Percentiles rank a stretch among this genome's conserved stretches.
Conservation (phyloP, 2,329 filamentous ascomycete genomes). For the Ascochyta koolunga region DNA sequence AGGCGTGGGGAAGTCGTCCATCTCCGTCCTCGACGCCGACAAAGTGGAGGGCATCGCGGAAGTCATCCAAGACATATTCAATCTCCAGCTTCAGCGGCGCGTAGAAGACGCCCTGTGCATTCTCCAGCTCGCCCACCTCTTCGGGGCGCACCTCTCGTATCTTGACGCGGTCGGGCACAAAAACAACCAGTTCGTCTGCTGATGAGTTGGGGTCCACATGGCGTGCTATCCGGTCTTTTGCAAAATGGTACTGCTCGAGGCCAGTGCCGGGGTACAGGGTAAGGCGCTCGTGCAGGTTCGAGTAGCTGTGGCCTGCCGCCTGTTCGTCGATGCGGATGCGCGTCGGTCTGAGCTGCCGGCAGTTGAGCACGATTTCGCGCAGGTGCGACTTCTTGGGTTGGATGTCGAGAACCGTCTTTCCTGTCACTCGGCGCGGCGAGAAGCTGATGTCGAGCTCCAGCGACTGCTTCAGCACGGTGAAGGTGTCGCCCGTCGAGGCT, state of each 20-base stretch:
- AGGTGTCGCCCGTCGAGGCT: conserved; percentile 46
- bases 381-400: conserved; percentile 66
- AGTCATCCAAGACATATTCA: conserved; percentile 76
- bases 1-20: conserved; percentile 85
- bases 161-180: conserved; percentile 64
- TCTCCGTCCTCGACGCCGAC: conserved; percentile 83
- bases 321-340: conserved; percentile 55
- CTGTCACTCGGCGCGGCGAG: conserved; percentile 72
- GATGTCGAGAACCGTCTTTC: conserved; percentile 81
- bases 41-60: conserved; percentile 89
- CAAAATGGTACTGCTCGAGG: conserved; percentile 77
- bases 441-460: conserved; percentile 92
- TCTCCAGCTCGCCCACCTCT: conserved; percentile 46
- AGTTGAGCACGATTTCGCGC: conserved; percentile 63
- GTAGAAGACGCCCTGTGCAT: conserved; percentile 50
- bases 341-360: conserved; percentile 65
- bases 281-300: conserved; percentile 72
- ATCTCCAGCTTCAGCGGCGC: conserved; percentile 70
- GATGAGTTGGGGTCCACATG: conserved; percentile 54
- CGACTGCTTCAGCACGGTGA: conserved; percentile 78
- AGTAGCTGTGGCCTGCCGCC: conserved; percentile 49
- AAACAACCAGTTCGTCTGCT: conserved; percentile 64
- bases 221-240: conserved; percentile 71
- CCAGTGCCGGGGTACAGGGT: conserved; percentile 65
- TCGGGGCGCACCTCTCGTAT: conserved; percentile 66